These are phyloP conservation scores for Zasmidium citrigriseum DNA, from an alignment of 2,329 filamentous ascomycete species.

Conservation along the genomic window DNA sequence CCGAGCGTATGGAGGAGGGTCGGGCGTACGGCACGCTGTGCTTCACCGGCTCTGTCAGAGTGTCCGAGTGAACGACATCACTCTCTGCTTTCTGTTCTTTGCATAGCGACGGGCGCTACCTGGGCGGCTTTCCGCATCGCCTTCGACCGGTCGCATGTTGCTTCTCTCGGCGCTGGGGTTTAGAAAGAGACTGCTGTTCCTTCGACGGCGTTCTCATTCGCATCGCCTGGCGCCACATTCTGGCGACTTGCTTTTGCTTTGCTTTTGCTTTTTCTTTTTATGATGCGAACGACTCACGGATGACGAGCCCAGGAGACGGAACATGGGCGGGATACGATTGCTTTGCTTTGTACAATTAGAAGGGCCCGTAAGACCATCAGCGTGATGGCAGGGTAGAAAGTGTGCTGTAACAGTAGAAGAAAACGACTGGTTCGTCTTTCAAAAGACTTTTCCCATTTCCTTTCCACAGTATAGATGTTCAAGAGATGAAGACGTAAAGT, in stretches of 20 bases:
- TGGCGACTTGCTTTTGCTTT: neutral
- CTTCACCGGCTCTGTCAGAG: no score
- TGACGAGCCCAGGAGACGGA: neutral
- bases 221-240: neutral
- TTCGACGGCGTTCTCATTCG: no score
- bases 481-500: neutral
- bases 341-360: neutral
- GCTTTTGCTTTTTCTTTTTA: neutral
- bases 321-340: neutral
- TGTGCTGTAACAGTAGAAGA: neutral
- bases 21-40: no score
- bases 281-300: neutral
- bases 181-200: no score
- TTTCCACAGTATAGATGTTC: neutral
- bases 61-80: no score
- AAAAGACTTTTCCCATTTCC: neutral
- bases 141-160: neutral
- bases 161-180: neutral
- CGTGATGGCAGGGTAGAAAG: no score
- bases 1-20: no score
- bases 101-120: conserved; percentile 1
- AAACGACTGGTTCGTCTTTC: neutral
- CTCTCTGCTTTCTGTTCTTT: neutral
- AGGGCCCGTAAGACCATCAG: neutral
- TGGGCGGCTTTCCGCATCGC: neutral